Percentiles rank a stretch among this genome's conserved stretches.
Evolutionary conservation across 1,284 basidiomycete species (phyloP).

Genomic region (Exobasidium rhododendri): DNA sequence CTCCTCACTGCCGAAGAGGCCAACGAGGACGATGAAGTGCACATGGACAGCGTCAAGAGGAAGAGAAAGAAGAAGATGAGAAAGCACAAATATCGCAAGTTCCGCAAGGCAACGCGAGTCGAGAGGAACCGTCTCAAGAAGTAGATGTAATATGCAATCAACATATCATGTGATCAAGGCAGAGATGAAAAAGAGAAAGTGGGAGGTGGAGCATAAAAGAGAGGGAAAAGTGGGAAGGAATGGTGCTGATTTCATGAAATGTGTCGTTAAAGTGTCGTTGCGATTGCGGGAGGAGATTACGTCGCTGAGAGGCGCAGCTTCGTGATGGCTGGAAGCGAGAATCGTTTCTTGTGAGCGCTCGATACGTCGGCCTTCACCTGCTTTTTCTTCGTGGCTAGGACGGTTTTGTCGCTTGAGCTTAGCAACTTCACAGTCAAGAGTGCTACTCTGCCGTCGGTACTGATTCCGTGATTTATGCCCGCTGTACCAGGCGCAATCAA

Average conservation of each 20-base stretch:
- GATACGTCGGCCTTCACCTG: neutral
- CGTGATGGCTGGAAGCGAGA: neutral
- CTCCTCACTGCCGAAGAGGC: neutral
- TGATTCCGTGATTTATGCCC: conserved; percentile 60
- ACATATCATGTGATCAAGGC: neutral
- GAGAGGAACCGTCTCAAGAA: conserved; percentile 27
- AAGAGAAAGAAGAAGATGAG: conserved; percentile 55
- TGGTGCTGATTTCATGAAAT: too few species aligned
- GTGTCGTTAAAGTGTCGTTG: too few species aligned
- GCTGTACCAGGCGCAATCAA: conserved; percentile 61
- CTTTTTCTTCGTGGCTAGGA: conserved; percentile 1
- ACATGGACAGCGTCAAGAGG: conserved; percentile 50
- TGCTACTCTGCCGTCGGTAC: conserved; percentile 40
- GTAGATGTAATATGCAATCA: conserved; percentile 8
- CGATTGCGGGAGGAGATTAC: too few species aligned
- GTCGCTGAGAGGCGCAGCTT: too few species aligned
- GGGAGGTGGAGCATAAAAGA: too few species aligned
- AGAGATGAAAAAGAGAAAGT: too few species aligned
- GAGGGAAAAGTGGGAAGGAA: too few species aligned
- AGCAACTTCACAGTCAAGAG: conserved; percentile 33
- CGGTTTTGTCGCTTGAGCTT: conserved; percentile 6
- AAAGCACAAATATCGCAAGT: conserved; percentile 55
- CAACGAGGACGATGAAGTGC: conserved; percentile 27
- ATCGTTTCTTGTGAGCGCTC: neutral
- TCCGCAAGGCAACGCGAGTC: conserved; percentile 49